Evolutionary conservation across 2,329 filamentous ascomycete species (phyloP).

Genomic region (Fusarium sp.): DNA sequence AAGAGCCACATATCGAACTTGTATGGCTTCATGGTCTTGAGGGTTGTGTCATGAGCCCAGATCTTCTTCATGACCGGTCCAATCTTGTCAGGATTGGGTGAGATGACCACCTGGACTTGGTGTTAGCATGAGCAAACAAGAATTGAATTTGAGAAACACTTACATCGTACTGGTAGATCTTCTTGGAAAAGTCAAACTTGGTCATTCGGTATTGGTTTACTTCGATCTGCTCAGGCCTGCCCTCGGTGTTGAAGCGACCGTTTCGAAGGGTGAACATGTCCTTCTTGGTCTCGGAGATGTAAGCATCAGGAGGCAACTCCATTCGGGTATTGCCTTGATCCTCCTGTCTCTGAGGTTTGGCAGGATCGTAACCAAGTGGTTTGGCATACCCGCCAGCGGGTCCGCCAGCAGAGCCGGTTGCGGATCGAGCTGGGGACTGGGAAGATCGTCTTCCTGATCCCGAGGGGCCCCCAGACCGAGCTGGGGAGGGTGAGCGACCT

Average conservation of each 20-base stretch:
- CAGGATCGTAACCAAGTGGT: conserved; percentile 60
- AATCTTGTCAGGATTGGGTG: conserved; percentile 70
- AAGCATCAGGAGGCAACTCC: conserved; percentile 71
- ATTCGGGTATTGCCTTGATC: conserved; percentile 61
- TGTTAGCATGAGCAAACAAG: conserved; percentile 16
- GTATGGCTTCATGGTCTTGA: conserved; percentile 64
- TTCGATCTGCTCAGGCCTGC: conserved; percentile 65
- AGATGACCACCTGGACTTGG: conserved; percentile 69
- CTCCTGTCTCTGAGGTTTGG: conserved; percentile 48
- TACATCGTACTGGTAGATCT: conserved; percentile 88
- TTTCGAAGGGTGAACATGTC: conserved; percentile 52
- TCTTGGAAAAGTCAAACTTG: conserved; percentile 65
- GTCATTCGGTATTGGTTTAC: conserved; percentile 83
- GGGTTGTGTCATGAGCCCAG: conserved; percentile 75
- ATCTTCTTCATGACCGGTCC: conserved; percentile 78
- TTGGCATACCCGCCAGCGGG: conserved; percentile 42
- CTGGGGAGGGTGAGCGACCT: conserved; percentile 47
- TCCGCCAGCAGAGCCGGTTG: conserved; percentile 34
- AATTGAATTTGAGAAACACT: conserved; percentile 54
- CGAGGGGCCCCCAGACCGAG: conserved; percentile 32
- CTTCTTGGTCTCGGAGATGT: conserved; percentile 53
- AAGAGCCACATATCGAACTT: conserved; percentile 71
- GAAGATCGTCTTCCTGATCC: conserved; percentile 33
- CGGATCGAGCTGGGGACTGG: conserved; percentile 39
- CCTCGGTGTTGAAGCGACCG: conserved; percentile 66